Conservation (phyloP, 169 alveolate genomes). For the Eimeria mitis region DNA sequence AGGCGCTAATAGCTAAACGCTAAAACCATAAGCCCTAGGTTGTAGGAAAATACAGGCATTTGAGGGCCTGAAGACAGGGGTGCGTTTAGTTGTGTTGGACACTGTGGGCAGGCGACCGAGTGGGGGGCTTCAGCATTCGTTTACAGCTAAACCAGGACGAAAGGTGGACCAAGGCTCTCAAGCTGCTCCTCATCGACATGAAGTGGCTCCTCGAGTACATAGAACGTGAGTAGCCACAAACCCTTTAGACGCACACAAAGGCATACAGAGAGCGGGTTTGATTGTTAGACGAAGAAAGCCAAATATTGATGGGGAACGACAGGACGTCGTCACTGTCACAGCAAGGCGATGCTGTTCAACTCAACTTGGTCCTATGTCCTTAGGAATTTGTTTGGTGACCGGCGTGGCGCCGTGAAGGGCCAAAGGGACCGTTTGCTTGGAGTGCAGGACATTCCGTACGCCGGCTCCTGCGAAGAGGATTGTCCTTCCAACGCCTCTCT, state of each 20-base stretch:
- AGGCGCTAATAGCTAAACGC: background rate
- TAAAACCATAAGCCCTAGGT: background rate
- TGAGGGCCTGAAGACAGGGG: background rate
- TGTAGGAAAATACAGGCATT: background rate
- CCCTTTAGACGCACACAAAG: background rate
- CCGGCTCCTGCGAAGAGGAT: background rate
- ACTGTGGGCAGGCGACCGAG: slow-evolving; percentile 76
- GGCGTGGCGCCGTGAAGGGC: slow-evolving; percentile 35
- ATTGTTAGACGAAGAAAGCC: background rate
- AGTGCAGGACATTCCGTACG: background rate
- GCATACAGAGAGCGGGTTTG: background rate
- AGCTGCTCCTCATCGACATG: slow-evolving; percentile 82
- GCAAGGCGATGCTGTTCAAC: background rate
- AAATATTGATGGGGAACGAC: background rate
- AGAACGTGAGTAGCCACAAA: slow-evolving; percentile 60
- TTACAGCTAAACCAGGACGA: slow-evolving; percentile 84
- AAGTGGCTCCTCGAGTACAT: slow-evolving; percentile 82
- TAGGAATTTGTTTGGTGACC: slow-evolving; percentile 47
- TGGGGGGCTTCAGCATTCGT: slow-evolving; percentile 84
- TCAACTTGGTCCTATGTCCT: background rate
- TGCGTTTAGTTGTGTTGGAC: background rate
- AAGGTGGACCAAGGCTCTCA: slow-evolving; percentile 84
- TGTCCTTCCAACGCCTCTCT: background rate
- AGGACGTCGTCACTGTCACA: background rate
- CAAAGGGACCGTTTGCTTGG: background rate